Base-by-base conservation (phyloP, 164 flowering plant genomes). In the Kingdonia uniflora region DNA sequence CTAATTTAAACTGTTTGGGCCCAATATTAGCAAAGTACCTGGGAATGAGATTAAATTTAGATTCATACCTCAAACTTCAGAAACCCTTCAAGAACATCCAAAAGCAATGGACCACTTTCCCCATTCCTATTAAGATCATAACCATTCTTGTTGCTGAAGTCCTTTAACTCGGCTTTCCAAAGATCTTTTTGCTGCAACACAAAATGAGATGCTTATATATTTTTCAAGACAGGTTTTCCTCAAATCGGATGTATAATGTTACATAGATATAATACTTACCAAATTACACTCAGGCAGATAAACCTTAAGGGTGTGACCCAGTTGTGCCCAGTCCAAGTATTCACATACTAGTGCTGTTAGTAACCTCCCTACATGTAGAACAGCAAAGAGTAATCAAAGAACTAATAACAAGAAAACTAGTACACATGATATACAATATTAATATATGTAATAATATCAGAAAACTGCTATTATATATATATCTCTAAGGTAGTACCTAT, bases 241-340 rank as follows among this genome's bases (percentile, higher is more conserved):
- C 17, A 47, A 61, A 52, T 10, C n/a, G 15, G 39, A 14, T 20
- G 19, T 29, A 19, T 42, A 15, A 44, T 10, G 23, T 38, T 13
- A 19, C 39, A 24, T 1, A 2, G 1, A 50, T 55, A 2, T 33
- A 54, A 42, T 58, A 63, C 67, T 76, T 84, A 94, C 99, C 97
- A 89, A 71, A 74, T 89, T 94, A 52, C 97, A 94, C 64, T 94
- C 99, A 5, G 99, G 99, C 65, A 65, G 73, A 76, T 89, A 94
- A 52, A 89, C 99, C 81, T 94, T 89, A 47, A 81, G 70, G 0
- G 95, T 94, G 74, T 94, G 99, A 48, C 74, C 76, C 42, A 94
- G 72, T 55, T 89, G 90, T 46, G 99, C 99, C 99, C 99, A 94
- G 62, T 94, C 99, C 74, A 94, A 62, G 74, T 94, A 94, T 73